Percentiles rank a stretch among this genome's conserved stretches.
phyloP scores from a whole-genome alignment of 352 stramenopile genomes.

The Phytophthora citricola region DNA sequence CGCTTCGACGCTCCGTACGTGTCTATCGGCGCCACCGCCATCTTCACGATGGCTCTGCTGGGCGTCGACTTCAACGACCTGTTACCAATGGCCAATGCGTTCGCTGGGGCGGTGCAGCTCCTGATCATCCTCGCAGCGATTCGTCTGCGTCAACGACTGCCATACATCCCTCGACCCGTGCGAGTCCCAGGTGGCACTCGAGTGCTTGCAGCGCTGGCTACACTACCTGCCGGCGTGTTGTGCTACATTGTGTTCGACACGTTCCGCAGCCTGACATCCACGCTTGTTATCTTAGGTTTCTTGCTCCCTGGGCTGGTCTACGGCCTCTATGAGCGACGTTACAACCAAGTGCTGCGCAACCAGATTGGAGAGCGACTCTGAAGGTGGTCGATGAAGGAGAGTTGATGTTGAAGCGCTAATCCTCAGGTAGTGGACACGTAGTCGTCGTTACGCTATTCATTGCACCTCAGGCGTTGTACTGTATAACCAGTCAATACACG shows the following conservation, averaged over 20 bases:
- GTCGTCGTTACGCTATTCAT: not conserved
- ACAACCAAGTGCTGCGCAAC: conserved; percentile 21
- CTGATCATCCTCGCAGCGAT: conserved; percentile 91
- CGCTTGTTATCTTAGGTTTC: conserved; percentile 48
- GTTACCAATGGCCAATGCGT: conserved; percentile 91
- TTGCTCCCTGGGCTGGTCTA: conserved; percentile 43
- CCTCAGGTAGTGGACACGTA: not conserved
- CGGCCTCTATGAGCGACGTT: conserved; percentile 39
- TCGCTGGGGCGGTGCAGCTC: conserved; percentile 84
- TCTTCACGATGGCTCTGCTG: conserved; percentile 46
- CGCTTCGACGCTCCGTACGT: conserved; percentile 51
- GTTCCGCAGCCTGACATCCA: conserved; percentile 33
- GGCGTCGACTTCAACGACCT: conserved; percentile 64
- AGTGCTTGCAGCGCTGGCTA: conserved; percentile 26
- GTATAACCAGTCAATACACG: conserved; percentile 6
- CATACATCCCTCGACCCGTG: conserved; percentile 67
- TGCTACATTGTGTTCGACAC: conserved; percentile 50
- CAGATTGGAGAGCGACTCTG: conserved; percentile 16
- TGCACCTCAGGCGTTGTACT: not conserved
- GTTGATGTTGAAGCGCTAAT: conserved; percentile 10
- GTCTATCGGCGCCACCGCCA: conserved; percentile 43
- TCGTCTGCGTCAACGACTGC: conserved; percentile 75
- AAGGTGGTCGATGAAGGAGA: no score
- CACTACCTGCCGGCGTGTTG: conserved; percentile 31
- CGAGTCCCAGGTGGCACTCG: conserved; percentile 41